These are phyloP conservation scores for Plantago coronopus DNA, from an alignment of 305 asterid genomes.

Conservation along the genomic window DNA sequence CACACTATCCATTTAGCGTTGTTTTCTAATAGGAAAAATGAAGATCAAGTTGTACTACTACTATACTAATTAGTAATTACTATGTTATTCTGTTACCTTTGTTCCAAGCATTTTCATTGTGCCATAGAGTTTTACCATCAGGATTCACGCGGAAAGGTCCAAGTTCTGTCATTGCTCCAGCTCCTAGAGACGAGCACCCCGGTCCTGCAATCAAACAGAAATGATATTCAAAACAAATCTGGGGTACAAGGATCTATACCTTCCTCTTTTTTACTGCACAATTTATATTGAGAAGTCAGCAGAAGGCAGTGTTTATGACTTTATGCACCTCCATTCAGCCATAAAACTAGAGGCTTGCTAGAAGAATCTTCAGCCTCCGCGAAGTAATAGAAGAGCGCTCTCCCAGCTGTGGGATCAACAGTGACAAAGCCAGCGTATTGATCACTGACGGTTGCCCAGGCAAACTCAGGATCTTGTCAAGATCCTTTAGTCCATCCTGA, in stretches of 20 bases:
- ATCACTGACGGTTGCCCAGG: constrained; percentile 41
- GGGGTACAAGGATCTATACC: too few species aligned
- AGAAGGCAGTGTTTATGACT: neutral
- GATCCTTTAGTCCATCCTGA: constrained; percentile 31
- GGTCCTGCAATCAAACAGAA: constrained; percentile 30
- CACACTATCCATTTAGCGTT: too few species aligned
- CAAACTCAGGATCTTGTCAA: constrained; percentile 28
- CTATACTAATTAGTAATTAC: too few species aligned
- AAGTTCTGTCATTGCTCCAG: constrained; percentile 27
- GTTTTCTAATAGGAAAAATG: neutral
- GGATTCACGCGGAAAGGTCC: too few species aligned
- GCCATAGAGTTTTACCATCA: constrained; percentile 39
- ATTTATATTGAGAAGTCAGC: neutral
- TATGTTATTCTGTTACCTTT: constrained; percentile 19
- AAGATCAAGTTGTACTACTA: too few species aligned
- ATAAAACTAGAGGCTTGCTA: constrained; percentile 39
- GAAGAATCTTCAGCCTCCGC: constrained; percentile 36
- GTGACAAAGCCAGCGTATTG: constrained; percentile 44
- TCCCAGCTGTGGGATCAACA: constrained; percentile 34
- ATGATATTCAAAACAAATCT: too few species aligned
- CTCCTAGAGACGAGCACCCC: constrained; percentile 45
- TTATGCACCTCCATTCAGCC: constrained; percentile 49
- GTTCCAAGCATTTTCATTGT: constrained; percentile 43
- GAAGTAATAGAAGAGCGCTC: constrained; percentile 44
- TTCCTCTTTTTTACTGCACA: too few species aligned